These are phyloP conservation scores for Salix purpurea DNA, from an alignment of 345 rosid species.

Conservation along the genomic window DNA sequence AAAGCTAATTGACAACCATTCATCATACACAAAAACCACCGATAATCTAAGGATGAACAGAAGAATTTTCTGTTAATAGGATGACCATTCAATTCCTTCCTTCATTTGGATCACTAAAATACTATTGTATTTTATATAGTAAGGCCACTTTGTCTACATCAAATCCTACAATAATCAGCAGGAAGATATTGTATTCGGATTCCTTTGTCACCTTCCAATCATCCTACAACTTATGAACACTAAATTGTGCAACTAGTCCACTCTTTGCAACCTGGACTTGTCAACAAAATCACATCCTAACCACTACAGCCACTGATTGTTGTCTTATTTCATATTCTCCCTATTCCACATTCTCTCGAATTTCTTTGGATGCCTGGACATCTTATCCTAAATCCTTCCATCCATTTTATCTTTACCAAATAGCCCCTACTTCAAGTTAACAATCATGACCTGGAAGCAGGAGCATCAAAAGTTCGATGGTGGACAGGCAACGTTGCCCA, in stretches of 20 bases:
- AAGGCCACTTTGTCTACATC: not conserved
- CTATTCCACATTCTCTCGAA: not conserved
- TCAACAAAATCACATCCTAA: slow-evolving; percentile 8
- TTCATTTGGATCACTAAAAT: not conserved
- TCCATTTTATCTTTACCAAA: not conserved
- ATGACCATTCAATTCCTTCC: not conserved
- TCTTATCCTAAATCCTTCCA: not conserved
- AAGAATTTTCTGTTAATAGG: not conserved
- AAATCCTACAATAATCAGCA: not conserved
- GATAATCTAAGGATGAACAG: not conserved
- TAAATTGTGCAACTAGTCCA: not conserved
- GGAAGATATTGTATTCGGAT: not conserved
- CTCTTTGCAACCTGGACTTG: not conserved
- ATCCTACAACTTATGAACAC: not conserved
- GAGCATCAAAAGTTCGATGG: slow-evolving; percentile 20
- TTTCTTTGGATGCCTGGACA: not conserved
- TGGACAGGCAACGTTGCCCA: slow-evolving; percentile 49
- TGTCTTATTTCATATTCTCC: not conserved
- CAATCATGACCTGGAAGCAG: slow-evolving; percentile 27
- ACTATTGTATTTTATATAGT: not conserved
- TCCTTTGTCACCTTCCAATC: not conserved
- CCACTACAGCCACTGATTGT: not conserved
- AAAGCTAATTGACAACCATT: not conserved
- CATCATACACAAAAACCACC: not conserved
- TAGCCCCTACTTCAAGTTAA: not conserved